Conservation (phyloP, 225 moss, liverwort and hornwort species). For the Bryum argenteum region DNA sequence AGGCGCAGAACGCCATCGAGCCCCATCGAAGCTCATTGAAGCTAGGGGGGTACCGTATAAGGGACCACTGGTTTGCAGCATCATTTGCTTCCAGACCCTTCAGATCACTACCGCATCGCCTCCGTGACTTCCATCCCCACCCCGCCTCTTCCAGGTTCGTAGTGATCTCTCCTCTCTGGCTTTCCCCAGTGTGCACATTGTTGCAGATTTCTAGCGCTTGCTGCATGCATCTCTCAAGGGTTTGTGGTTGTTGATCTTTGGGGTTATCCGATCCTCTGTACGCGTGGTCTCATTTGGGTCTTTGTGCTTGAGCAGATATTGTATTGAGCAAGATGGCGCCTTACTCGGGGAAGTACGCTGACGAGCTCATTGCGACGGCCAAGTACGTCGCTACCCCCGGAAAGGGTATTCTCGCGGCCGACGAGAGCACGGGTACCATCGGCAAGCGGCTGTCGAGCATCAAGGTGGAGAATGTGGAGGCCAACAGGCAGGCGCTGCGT, state of each 20-base stretch:
- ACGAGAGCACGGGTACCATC: conserved; percentile 57
- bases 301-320: conserved; percentile 14
- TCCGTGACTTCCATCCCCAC: not conserved
- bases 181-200: not conserved
- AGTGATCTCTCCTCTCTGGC: not conserved
- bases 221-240: not conserved
- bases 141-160: conserved; percentile 8
- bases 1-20: too few species aligned
- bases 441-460: conserved; percentile 51
- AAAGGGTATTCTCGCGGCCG: conserved; percentile 51
- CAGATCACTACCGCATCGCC: not conserved
- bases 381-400: conserved; percentile 46
- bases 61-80: not conserved
- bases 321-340: conserved; percentile 32
- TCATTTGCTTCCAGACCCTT: not conserved
- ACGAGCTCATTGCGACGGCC: conserved; percentile 43
- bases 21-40: too few species aligned
- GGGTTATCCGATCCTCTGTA: too few species aligned
- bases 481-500: conserved; percentile 52
- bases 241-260: too few species aligned
- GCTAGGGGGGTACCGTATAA: conserved; percentile 8
- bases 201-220: conserved; percentile 5
- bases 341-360: conserved; percentile 50
- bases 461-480: conserved; percentile 65
- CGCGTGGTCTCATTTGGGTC: not conserved